Evolutionary conservation across 2,329 filamentous ascomycete species (phyloP), one percentile per base, ranked within the genome.

Genomic region (Colletotrichum kahawae): DNA sequence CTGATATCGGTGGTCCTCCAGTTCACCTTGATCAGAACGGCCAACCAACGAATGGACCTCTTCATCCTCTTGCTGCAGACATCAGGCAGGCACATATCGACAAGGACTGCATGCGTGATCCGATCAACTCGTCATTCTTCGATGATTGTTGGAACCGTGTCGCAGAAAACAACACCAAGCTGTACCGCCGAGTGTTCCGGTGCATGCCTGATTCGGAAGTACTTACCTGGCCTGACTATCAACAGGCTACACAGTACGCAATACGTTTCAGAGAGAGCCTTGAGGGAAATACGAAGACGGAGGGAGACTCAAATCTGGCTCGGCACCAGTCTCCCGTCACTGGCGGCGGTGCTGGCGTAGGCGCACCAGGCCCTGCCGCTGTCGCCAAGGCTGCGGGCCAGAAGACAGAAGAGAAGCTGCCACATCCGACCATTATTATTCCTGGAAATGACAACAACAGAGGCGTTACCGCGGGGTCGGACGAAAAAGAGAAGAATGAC

Each of bases 171-270:
- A 99, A 99, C 83, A 99, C 97, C 4, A 96, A 95, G 82, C 90
- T 99, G 63, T 99, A 95, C 86, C 94, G 97, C 36, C 92, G 94
- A 76, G 96, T 99, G 10, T 99, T 99, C 87, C 93, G 96, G 62
- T 98, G 96, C 84, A 97, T 98, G 94, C 97, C 97, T 2, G 97
- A 99, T 82, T 98, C 93, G 67, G 95, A 98, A 81, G 97, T 98
- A 31, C 93, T 92, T 77, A 96, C 94, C 57, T 99, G 97, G 97
- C 93, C 94, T 78, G 94, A 98, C 77, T 99, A 99, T 84, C 93
- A 95, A 77, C 94, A 97, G 78, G 98, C 94, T 81, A 89, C 91
- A 69, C 90, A 92, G 6, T 98, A 98, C 82, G 89, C 90, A 21
- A 92, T 94, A 78, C 91, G 92, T 60, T 98, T 99, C 87, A 90